Conservation (phyloP, 352 stramenopile genomes). For the Vaucheria bursata region DNA sequence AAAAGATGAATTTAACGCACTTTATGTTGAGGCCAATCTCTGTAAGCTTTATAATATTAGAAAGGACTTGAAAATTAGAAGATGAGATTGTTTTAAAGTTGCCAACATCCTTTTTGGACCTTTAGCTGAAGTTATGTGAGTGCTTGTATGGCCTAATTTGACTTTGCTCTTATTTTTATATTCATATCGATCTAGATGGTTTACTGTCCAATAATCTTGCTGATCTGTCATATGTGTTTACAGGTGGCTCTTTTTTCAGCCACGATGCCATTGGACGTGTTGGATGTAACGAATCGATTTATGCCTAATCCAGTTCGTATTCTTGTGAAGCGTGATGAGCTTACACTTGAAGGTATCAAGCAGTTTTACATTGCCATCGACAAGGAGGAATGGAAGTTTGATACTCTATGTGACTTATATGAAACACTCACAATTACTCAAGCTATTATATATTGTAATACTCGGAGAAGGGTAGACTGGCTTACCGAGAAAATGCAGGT, state of each 20-base stretch:
- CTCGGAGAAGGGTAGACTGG: conserved; percentile 92
- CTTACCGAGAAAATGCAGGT: conserved; percentile 95
- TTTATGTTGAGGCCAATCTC: no score
- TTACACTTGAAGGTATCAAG: conserved; percentile 99
- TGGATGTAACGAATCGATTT: conserved; percentile 95
- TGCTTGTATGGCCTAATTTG: no score
- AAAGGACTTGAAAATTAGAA: no score
- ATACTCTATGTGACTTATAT: conserved; percentile 99
- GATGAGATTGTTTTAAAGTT: no score
- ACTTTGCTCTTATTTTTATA: no score
- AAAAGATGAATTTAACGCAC: no score
- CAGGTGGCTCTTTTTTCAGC: conserved; percentile 97
- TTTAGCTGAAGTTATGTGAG: no score
- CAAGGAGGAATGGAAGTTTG: conserved; percentile 98
- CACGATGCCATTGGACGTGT: conserved; percentile 97
- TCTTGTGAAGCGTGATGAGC: conserved; percentile 98
- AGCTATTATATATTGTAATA: conserved; percentile 99
- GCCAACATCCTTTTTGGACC: no score
- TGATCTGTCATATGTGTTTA: no score
- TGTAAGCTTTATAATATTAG: no score
- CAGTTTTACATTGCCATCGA: conserved; percentile 99
- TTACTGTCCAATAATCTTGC: no score
- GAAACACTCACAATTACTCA: conserved; percentile 99
- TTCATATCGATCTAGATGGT: no score
- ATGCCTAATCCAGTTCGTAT: conserved; percentile 98